phyloP scores from a whole-genome alignment of 208 protist genomes.

The Naegleria fowleri region DNA sequence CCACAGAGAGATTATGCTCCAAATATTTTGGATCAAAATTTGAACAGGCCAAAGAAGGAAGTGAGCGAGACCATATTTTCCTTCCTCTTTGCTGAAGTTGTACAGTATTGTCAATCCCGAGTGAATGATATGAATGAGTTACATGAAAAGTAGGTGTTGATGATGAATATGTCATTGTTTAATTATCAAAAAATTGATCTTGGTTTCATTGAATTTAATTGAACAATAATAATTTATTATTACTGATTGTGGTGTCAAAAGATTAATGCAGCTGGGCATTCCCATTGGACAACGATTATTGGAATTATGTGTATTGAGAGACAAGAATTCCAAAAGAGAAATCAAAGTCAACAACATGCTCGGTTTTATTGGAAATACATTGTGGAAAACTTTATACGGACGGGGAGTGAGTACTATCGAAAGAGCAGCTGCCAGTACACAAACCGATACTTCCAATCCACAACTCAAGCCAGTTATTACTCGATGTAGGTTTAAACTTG shows the following conservation, averaged over 20 bases:
- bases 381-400: conserved; percentile 17
- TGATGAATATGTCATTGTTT: not conserved
- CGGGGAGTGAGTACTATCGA: not conserved
- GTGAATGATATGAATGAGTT: not conserved
- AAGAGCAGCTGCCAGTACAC: not conserved
- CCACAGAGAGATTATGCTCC: not conserved
- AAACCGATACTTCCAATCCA: not conserved
- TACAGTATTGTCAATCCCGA: conserved; percentile 13
- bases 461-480: not conserved
- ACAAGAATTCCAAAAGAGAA: conserved; percentile 27
- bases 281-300: not conserved
- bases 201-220: too few relatives aligned
- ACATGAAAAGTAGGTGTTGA: conserved; percentile 5
- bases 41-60: conserved; percentile 12
- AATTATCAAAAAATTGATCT: not conserved
- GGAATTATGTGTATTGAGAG: conserved; percentile 23
- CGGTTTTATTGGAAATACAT: not conserved
- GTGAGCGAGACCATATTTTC: not conserved
- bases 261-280: not conserved
- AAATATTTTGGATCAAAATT: conserved; percentile 18
- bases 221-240: too few relatives aligned
- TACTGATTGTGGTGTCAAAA: too few relatives aligned
- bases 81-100: conserved; percentile 9
- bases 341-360: not conserved
- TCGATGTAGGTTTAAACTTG: not conserved